Evolutionary conservation across 2,329 filamentous ascomycete genomes (phyloP).

Genomic region (Arthrocladium fulminans): DNA sequence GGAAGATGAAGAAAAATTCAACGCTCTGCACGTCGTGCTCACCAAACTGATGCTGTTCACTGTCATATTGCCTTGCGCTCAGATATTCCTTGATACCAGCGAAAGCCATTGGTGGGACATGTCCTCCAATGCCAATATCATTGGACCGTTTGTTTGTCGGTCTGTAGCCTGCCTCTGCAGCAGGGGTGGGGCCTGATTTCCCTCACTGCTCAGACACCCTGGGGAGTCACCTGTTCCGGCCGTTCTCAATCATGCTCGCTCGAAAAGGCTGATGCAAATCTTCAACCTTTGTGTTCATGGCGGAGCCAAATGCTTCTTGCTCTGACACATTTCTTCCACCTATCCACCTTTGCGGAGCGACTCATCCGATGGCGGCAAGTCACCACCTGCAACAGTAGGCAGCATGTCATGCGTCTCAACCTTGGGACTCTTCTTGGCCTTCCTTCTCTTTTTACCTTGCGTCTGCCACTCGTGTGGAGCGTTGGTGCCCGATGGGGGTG

Average conservation of each 20-base stretch:
- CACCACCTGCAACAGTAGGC: constrained; percentile 26
- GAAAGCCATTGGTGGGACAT: too few relatives aligned
- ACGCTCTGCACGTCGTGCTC: not conserved
- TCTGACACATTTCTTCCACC: constrained; percentile 11
- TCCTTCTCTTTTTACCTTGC: constrained; percentile 33
- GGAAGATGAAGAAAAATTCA: not conserved
- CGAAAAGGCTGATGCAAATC: too few relatives aligned
- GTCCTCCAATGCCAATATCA: too few relatives aligned
- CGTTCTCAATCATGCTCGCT: too few relatives aligned
- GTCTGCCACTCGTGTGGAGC: constrained; percentile 31
- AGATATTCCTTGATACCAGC: too few relatives aligned
- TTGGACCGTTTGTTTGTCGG: too few relatives aligned
- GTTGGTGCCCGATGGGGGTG: not conserved
- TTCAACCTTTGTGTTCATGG: not conserved
- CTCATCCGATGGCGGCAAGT: constrained; percentile 35
- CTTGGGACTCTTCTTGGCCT: constrained; percentile 32
- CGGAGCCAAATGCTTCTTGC: not conserved
- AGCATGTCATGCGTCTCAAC: constrained; percentile 27
- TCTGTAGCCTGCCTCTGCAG: too few relatives aligned
- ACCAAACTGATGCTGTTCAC: not conserved
- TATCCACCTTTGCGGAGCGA: constrained; percentile 39
- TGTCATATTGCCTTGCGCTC: not conserved
- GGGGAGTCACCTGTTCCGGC: too few relatives aligned
- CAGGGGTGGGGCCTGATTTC: too few relatives aligned
- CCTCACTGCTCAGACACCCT: too few relatives aligned